phyloP scores from a whole-genome alignment of 2,329 filamentous ascomycete species.

The Botryosphaeria agaves region DNA sequence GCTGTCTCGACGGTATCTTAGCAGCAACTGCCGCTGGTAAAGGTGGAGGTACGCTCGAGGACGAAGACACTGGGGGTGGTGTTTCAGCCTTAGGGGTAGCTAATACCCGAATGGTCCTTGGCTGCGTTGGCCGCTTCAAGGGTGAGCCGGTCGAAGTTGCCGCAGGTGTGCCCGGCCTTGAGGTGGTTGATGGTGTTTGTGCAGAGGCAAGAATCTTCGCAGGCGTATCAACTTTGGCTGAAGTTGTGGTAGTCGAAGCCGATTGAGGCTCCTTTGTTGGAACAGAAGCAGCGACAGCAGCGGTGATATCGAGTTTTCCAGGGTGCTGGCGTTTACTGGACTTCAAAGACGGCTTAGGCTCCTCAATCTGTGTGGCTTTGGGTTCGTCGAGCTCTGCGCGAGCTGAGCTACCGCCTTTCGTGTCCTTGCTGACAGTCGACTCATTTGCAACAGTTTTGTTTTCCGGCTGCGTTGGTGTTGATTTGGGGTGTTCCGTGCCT shows the following conservation, averaged over 20 bases:
- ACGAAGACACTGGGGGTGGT: slow-evolving; percentile 22
- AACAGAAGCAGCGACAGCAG: slow-evolving; percentile 11
- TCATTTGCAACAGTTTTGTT: neutral
- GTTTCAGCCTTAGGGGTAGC: slow-evolving; percentile 45
- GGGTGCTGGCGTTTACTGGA: slow-evolving; percentile 21
- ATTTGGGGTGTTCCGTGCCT: neutral
- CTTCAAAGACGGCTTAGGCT: slow-evolving; percentile 1
- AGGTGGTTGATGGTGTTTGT: slow-evolving; percentile 22
- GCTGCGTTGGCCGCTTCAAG: slow-evolving; percentile 25
- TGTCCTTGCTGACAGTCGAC: neutral
- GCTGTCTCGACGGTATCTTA: slow-evolving; percentile 30
- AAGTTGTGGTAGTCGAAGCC: slow-evolving; percentile 4
- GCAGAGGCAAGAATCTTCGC: slow-evolving; percentile 6
- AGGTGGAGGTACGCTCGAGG: slow-evolving; percentile 17
- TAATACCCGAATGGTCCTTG: slow-evolving; percentile 55
- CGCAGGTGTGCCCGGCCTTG: slow-evolving; percentile 22
- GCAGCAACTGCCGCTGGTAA: slow-evolving; percentile 13
- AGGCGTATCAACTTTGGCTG: slow-evolving; percentile 11
- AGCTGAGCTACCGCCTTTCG: neutral
- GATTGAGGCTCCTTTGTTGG: slow-evolving; percentile 1
- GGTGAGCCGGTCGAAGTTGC: slow-evolving; percentile 29
- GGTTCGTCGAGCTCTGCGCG: neutral
- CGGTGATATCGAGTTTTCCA: slow-evolving; percentile 29
- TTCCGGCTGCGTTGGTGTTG: neutral
- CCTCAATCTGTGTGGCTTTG: neutral